Evolutionary conservation across 2,329 filamentous ascomycete genomes (phyloP).

Genomic region (Fusarium sp.): DNA sequence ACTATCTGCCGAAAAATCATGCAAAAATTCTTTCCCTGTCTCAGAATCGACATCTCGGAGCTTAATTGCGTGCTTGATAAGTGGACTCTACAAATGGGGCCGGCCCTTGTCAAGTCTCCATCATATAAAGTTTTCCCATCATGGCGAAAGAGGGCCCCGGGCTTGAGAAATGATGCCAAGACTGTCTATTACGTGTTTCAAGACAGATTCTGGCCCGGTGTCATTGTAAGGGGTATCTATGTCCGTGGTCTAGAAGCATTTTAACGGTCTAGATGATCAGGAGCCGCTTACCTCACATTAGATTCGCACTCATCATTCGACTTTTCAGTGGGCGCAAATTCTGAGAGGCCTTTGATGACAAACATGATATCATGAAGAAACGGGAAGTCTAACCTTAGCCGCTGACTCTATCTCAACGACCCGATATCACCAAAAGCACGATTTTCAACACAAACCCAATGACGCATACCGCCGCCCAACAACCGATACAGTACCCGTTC

Average conservation of each 20-base stretch:
- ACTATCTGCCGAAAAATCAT: background rate
- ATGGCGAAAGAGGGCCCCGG: constrained; percentile 26
- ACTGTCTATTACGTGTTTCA: constrained; percentile 9
- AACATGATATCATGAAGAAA: background rate
- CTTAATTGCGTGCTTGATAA: constrained; percentile 29
- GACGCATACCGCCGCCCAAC: background rate
- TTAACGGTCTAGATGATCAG: background rate
- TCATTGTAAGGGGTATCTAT: background rate
- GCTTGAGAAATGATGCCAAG: background rate
- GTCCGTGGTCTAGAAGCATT: background rate
- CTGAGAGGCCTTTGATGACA: background rate
- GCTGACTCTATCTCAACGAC: background rate
- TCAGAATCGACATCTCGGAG: constrained; percentile 15
- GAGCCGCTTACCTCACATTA: background rate
- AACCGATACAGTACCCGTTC: background rate
- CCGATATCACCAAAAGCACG: background rate
- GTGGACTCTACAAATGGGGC: constrained; percentile 9
- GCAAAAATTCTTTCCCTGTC: background rate
- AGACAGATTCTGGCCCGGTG: background rate
- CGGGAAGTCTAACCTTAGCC: background rate
- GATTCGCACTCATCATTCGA: background rate
- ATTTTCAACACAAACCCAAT: background rate
- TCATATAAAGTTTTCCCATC: constrained; percentile 23
- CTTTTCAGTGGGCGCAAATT: background rate
- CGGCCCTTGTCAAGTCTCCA: background rate